These are phyloP conservation scores for Boeremia exigua DNA, from an alignment of 2,329 filamentous ascomycete species.

Conservation along the genomic window DNA sequence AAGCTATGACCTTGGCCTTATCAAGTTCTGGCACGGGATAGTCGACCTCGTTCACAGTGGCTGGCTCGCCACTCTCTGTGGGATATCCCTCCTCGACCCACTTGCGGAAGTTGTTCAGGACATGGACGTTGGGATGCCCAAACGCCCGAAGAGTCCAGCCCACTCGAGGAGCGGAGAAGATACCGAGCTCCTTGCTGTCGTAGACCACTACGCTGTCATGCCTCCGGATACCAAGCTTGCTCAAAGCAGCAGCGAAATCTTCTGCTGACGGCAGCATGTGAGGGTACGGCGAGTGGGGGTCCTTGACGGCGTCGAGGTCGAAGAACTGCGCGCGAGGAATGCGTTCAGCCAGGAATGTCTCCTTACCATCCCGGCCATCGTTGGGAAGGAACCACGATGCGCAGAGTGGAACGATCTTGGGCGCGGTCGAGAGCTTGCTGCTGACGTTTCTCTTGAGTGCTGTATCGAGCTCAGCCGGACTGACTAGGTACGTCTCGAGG, in stretches of 20 bases:
- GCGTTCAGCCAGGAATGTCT: constrained; percentile 80
- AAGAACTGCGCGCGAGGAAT: constrained; percentile 95
- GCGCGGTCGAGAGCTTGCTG: constrained; percentile 78
- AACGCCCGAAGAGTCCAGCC: constrained; percentile 93
- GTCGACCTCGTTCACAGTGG: constrained; percentile 51
- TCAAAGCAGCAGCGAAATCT: constrained; percentile 87
- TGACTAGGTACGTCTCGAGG: constrained; percentile 84
- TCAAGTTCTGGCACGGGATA: constrained; percentile 57
- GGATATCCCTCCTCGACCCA: constrained; percentile 87
- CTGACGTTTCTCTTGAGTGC: constrained; percentile 83
- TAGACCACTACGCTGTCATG: constrained; percentile 95
- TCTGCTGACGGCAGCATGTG: constrained; percentile 91
- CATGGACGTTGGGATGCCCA: constrained; percentile 84
- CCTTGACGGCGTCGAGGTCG: constrained; percentile 89
- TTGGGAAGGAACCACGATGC: constrained; percentile 97
- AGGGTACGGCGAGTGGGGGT: constrained; percentile 85
- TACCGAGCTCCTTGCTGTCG: constrained; percentile 86
- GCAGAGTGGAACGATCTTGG: constrained; percentile 86
- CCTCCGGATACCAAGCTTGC: constrained; percentile 80
- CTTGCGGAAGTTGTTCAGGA: constrained; percentile 94
- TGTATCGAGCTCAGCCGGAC: constrained; percentile 79
- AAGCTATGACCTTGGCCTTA: constrained; percentile 72
- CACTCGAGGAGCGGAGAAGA: constrained; percentile 92
- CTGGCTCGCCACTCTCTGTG: constrained; percentile 76
- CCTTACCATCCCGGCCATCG: constrained; percentile 79